Conservation (phyloP, 2,329 filamentous ascomycete species). For the Ceratocystiopsis minuta region DNA sequence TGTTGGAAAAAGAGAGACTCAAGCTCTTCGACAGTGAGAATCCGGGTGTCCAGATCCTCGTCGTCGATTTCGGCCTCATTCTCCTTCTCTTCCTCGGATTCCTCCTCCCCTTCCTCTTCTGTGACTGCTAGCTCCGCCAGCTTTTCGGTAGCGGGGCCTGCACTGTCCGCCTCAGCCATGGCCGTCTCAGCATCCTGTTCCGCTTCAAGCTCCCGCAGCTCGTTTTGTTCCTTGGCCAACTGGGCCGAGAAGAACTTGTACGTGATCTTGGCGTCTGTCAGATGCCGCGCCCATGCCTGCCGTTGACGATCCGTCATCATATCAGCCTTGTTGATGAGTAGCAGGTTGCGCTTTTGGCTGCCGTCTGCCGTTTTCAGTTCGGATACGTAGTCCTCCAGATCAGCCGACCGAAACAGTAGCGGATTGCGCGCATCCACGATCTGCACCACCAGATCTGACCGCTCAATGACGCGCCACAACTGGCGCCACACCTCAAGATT, state of each 20-base stretch:
- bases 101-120: constrained; percentile 16
- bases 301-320: constrained; percentile 90
- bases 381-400: constrained; percentile 86
- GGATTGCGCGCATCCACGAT: constrained; percentile 96
- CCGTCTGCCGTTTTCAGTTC: constrained; percentile 47
- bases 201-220: constrained; percentile 45
- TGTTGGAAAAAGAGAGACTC: constrained; percentile 75
- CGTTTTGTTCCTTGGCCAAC: constrained; percentile 75
- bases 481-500: constrained; percentile 98
- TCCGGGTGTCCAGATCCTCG: constrained; percentile 43
- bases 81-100: constrained; percentile 13
- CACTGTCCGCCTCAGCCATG: too few relatives aligned
- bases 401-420: constrained; percentile 80
- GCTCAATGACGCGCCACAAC: constrained; percentile 92
- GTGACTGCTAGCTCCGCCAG: constrained; percentile 11
- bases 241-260: constrained; percentile 95
- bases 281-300: constrained; percentile 69
- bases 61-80: constrained; percentile 19
- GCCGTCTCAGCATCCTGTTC: constrained; percentile 13
- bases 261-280: constrained; percentile 61
- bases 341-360: constrained; percentile 63
- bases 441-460: constrained; percentile 88
- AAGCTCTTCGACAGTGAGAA: constrained; percentile 82
- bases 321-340: constrained; percentile 96
- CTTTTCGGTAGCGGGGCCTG: not conserved